Evolutionary conservation across 176 grass and related monocot species (phyloP).

Genomic region (Oryza officinalis): DNA sequence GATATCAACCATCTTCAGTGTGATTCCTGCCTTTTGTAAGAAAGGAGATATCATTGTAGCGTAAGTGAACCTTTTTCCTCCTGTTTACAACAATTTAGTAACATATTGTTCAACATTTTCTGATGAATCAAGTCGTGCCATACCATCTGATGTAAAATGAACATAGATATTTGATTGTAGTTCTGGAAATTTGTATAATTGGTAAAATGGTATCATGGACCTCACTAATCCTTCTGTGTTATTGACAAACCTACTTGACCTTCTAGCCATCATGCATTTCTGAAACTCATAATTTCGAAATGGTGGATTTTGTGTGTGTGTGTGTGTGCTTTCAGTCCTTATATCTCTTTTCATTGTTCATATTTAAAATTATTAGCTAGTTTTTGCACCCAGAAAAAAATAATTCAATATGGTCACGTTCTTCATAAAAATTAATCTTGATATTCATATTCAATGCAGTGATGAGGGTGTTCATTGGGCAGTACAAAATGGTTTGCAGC

Average conservation of each 20-base stretch:
- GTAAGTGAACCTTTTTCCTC: constrained; percentile 42
- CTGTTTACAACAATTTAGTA: background rate
- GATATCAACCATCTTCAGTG: constrained; percentile 67
- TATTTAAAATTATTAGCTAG: background rate
- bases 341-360: background rate
- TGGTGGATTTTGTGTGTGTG: background rate
- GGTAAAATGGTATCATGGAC: background rate
- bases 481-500: constrained; percentile 59
- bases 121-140: background rate
- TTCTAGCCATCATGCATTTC: background rate
- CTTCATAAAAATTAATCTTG: background rate
- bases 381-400: background rate
- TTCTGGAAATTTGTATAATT: background rate
- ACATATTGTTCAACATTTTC: background rate
- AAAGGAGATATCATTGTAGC: constrained; percentile 52
- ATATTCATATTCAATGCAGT: constrained; percentile 28
- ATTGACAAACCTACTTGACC: background rate
- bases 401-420: background rate
- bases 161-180: background rate
- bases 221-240: background rate
- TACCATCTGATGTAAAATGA: background rate
- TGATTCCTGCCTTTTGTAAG: constrained; percentile 63
- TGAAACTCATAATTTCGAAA: background rate
- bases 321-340: background rate
- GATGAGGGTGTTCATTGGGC: constrained; percentile 63